Base-by-base conservation (phyloP, 208 protist genomes). In the Leishmania braziliensis region DNA sequence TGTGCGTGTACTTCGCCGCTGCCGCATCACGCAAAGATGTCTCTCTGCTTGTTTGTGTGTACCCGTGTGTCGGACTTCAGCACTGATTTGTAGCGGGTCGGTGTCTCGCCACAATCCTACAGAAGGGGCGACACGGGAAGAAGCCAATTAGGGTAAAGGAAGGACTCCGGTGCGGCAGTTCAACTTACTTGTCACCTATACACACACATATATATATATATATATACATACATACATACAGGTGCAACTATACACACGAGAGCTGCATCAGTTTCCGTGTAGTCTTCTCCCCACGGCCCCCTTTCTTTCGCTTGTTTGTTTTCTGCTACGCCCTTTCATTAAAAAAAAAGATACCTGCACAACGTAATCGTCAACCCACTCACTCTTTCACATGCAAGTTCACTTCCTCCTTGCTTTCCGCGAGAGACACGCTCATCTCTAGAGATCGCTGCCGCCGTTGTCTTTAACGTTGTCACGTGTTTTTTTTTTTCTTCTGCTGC, bases 401-500 rank as follows among this genome's bases (percentile, higher is more conserved):
- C 33, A 66, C 75, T 78, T 80, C 77, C 26, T 66, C 70, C 77
- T 79, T 79, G 70, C 75, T 33, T 46, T 83, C 51, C 9, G 50
- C 39, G 33, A 33, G 68, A 29, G 14, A 29, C 29, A 8, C 62
- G 12, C 9, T 36, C 62, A 5, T 3, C 6, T 43, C 62, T 8
- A 68, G 5, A 8, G 12, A 68, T 68, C 1, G 29, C 29, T 23
- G 14, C 62, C 29, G 14, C 62, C 62, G 29, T 16, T 8, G 10
- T 39, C 62, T 39, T 12, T 39, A 29, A 6, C 12, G 14, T 29
- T 51, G 14, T 5, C 43, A 46, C 43, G 43, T 43, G 39, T 43
- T 43, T 6, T 0, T 29, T 43, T 50, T 72, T 39, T 48, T 51
- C n/a, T 29, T 23, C 53, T 56, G 43, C 43, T 56, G 10, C 62